phyloP scores from a whole-genome alignment of 176 grass and related monocot species.

The Pontederia paniculata region DNA sequence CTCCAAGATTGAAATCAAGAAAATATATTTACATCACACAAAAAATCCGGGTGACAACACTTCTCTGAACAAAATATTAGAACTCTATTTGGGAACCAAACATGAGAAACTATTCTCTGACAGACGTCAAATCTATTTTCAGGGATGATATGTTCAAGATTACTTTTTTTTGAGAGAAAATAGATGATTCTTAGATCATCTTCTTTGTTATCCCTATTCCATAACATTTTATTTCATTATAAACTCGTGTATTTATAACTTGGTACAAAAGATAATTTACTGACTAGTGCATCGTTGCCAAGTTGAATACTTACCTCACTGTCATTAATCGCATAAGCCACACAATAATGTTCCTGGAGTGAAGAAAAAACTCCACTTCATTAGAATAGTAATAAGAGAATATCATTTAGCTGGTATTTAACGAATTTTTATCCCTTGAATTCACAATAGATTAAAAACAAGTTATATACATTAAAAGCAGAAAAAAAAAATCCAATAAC shows the following conservation, averaged over 20 bases:
- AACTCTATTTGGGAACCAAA: too few relatives aligned
- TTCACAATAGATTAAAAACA: too few relatives aligned
- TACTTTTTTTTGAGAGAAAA: too few relatives aligned
- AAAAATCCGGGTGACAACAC: too few relatives aligned
- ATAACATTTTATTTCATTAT: not conserved
- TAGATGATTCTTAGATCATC: too few relatives aligned
- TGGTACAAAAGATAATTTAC: not conserved
- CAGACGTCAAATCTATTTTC: too few relatives aligned
- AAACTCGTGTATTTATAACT: not conserved
- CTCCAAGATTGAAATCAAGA: not conserved
- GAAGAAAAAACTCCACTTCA: conserved; percentile 14
- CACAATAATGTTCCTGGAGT: conserved; percentile 89
- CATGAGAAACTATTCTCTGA: too few relatives aligned
- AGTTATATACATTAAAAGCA: too few relatives aligned
- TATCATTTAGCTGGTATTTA: not conserved
- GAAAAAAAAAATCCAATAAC: not conserved
- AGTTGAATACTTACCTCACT: conserved; percentile 37
- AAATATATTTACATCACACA: not conserved
- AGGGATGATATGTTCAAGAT: too few relatives aligned
- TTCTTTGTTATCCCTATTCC: too few relatives aligned
- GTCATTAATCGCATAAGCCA: conserved; percentile 75
- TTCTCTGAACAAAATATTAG: too few relatives aligned
- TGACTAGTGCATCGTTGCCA: not conserved
- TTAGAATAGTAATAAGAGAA: not conserved
- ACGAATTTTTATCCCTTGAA: too few relatives aligned